These are phyloP conservation scores for Citrus australasica DNA, from an alignment of 345 rosid species.

Conservation along the genomic window DNA sequence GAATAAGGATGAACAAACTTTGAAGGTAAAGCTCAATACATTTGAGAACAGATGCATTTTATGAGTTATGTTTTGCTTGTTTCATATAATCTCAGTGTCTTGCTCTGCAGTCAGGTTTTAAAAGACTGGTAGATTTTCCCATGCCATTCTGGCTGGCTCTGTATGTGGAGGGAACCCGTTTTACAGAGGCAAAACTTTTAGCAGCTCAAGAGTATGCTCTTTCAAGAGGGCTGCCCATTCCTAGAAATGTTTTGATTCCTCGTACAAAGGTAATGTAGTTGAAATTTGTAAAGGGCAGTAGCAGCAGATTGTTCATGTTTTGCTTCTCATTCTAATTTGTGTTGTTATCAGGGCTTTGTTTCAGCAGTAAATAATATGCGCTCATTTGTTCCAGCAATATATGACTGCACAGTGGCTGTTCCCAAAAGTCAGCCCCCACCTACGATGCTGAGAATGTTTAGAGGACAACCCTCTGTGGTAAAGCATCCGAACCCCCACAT, in stretches of 20 bases:
- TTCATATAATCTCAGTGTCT: too few species aligned
- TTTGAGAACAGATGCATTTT: background rate
- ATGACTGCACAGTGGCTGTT: slow-evolving; percentile 78
- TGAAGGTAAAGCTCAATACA: slow-evolving; percentile 40
- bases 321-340: background rate
- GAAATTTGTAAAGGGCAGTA: background rate
- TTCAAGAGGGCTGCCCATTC: slow-evolving; percentile 76
- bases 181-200: slow-evolving; percentile 85
- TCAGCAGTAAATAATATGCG: slow-evolving; percentile 95
- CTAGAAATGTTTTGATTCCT: slow-evolving; percentile 92
- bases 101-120: slow-evolving; percentile 76
- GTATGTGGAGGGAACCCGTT: slow-evolving; percentile 98
- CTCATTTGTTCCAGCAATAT: slow-evolving; percentile 89
- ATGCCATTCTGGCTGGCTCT: slow-evolving; percentile 95
- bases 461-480: slow-evolving; percentile 90
- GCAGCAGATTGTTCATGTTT: too few species aligned
- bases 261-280: slow-evolving; percentile 68
- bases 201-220: slow-evolving; percentile 93
- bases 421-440: slow-evolving; percentile 74
- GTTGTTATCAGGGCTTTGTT: slow-evolving; percentile 80
- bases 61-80: background rate
- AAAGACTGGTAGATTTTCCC: slow-evolving; percentile 73
- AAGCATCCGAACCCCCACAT: slow-evolving; percentile 15
- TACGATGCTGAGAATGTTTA: slow-evolving; percentile 76
- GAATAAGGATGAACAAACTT: slow-evolving; percentile 82